Evolutionary conservation across 2,329 filamentous ascomycete species (phyloP).

Genomic region (Trichophaea hybrida): DNA sequence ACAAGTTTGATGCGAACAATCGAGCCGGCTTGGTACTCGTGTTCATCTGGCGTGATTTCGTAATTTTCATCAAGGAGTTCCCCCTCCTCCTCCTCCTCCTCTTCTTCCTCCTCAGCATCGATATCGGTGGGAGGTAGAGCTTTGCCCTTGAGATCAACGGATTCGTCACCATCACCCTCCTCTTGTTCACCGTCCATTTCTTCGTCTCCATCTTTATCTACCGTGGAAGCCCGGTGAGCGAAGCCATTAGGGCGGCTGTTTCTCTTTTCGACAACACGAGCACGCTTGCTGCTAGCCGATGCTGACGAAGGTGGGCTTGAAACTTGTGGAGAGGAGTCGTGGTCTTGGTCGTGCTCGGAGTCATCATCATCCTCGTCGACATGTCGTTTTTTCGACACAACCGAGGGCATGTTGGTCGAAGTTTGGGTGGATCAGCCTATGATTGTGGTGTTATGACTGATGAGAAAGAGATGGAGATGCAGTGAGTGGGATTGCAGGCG

Average conservation of each 20-base stretch:
- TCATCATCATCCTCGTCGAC: too few relatives aligned
- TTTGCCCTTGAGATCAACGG: not conserved
- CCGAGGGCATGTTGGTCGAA: too few relatives aligned
- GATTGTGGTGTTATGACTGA: too few relatives aligned
- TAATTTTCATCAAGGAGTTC: slow-evolving; percentile 16
- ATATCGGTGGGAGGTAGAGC: not conserved
- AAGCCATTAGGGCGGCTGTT: not conserved
- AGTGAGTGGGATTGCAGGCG: not conserved
- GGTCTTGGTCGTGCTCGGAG: too few relatives aligned
- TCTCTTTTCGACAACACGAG: not conserved
- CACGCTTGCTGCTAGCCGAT: not conserved
- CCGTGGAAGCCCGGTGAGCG: not conserved
- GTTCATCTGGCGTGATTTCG: slow-evolving; percentile 14
- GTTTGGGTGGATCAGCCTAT: too few relatives aligned
- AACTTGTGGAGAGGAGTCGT: too few relatives aligned
- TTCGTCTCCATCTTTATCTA: not conserved
- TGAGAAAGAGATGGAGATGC: too few relatives aligned
- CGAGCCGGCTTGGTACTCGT: slow-evolving; percentile 47
- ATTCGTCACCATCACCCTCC: not conserved
- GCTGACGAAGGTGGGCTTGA: too few relatives aligned
- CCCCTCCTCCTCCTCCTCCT: slow-evolving; percentile 5
- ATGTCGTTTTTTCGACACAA: too few relatives aligned
- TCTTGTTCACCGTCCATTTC: not conserved
- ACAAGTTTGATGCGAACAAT: slow-evolving; percentile 74
- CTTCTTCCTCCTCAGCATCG: slow-evolving; percentile 2